Percentiles rank a stretch among this genome's conserved stretches.
Evolutionary conservation across 208 protist species (phyloP).

Genomic region (Wallacemonas sp.): DNA sequence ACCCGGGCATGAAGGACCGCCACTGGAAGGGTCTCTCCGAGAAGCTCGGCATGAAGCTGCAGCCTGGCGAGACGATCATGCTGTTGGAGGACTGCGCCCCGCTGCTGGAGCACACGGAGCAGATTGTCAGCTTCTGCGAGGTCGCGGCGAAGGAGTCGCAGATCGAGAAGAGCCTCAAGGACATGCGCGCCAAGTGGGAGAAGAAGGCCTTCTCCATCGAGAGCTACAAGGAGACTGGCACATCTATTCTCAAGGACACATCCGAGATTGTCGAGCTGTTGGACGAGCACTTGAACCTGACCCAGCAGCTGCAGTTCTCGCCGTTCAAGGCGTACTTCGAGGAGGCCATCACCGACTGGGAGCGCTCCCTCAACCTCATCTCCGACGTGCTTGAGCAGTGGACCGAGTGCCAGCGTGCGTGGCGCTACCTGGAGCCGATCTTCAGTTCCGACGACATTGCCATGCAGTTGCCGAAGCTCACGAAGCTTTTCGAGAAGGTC

Average conservation of each 20-base stretch:
- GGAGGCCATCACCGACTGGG: slow-evolving; percentile 94
- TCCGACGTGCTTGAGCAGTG: slow-evolving; percentile 97
- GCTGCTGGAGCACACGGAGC: slow-evolving; percentile 80
- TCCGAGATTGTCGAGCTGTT: slow-evolving; percentile 93
- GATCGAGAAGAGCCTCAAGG: slow-evolving; percentile 95
- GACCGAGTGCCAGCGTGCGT: slow-evolving; percentile 95
- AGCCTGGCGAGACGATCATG: slow-evolving; percentile 87
- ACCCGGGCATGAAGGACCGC: slow-evolving; percentile 96
- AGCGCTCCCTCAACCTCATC: slow-evolving; percentile 91
- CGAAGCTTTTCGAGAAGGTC: slow-evolving; percentile 95
- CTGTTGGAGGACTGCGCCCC: slow-evolving; percentile 84
- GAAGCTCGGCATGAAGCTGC: slow-evolving; percentile 88
- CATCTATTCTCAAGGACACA: slow-evolving; percentile 94
- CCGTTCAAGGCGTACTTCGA: slow-evolving; percentile 96
- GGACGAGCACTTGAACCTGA: slow-evolving; percentile 96
- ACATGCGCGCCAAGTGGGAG: slow-evolving; percentile 97
- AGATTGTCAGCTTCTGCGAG: slow-evolving; percentile 94
- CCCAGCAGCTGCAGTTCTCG: slow-evolving; percentile 96
- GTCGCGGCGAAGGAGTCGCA: slow-evolving; percentile 96
- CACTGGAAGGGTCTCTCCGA: slow-evolving; percentile 94
- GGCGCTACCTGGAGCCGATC: slow-evolving; percentile 98
- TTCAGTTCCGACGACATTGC: slow-evolving; percentile 97
- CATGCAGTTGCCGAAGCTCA: slow-evolving; percentile 93
- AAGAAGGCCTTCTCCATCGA: slow-evolving; percentile 90
- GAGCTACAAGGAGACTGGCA: slow-evolving; percentile 92